phyloP scores from a whole-genome alignment of 2,329 filamentous ascomycete species.

The Botrytis galanthina region DNA sequence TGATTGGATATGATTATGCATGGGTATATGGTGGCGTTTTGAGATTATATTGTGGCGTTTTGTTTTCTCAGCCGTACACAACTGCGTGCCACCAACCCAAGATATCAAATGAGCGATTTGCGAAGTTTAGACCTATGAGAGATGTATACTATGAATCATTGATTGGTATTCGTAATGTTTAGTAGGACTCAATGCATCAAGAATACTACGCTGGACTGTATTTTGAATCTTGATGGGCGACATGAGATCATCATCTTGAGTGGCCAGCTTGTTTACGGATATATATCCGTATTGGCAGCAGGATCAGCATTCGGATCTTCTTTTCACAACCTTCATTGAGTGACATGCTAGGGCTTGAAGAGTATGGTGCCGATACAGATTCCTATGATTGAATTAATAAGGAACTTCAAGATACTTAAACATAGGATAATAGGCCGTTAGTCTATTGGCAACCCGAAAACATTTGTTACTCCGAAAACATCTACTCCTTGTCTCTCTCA shows the following conservation, averaged over 20 bases:
- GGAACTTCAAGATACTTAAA: background rate
- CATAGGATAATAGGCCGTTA: background rate
- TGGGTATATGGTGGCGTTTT: background rate
- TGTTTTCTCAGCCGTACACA: background rate
- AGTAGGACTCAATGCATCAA: background rate
- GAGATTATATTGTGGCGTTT: background rate
- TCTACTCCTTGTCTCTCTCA: background rate
- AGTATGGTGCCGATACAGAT: background rate
- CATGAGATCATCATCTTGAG: background rate
- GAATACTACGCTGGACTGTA: background rate
- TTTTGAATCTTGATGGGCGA: background rate
- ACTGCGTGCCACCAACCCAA: background rate
- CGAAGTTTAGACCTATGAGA: background rate
- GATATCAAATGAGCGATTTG: background rate
- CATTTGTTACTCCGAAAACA: too few relatives aligned
- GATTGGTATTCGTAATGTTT: accelerated
- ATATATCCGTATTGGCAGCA: background rate
- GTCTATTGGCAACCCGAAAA: background rate
- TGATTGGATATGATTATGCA: background rate
- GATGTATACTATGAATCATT: background rate
- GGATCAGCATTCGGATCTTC: background rate
- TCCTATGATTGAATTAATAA: background rate
- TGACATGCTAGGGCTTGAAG: background rate
- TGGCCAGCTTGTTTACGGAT: background rate
- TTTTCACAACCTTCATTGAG: background rate